Conservation (phyloP, 768 basidiomycete genomes). For the Panaeolus cyanescens region DNA sequence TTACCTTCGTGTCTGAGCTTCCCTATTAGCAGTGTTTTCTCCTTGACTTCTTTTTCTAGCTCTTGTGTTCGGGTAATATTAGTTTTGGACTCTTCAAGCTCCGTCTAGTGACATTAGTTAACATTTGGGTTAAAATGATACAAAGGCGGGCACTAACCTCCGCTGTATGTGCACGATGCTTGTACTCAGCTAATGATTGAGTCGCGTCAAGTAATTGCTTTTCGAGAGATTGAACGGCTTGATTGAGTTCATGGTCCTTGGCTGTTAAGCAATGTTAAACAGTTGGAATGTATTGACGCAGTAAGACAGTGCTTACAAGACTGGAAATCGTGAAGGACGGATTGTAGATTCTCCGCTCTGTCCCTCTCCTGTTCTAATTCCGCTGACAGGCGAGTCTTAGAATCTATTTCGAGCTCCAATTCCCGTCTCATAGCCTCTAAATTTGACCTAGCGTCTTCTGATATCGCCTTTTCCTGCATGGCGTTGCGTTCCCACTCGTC, state of each 20-base stretch:
- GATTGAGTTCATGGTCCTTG: constrained; percentile 87
- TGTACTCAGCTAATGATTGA: constrained; percentile 85
- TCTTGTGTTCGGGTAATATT: constrained; percentile 68
- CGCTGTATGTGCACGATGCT: constrained; percentile 83
- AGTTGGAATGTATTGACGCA: neutral
- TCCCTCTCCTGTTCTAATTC: constrained; percentile 71
- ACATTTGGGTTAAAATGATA: constrained; percentile 4
- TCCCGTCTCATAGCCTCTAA: constrained; percentile 61
- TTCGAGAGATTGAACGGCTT: constrained; percentile 84
- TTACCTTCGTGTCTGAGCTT: constrained; percentile 94
- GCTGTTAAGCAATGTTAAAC: constrained; percentile 43
- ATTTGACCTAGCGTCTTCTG: constrained; percentile 69
- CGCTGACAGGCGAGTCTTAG: constrained; percentile 51
- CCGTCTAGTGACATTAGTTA: constrained; percentile 46
- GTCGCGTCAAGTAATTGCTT: constrained; percentile 69
- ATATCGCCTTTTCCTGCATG: constrained; percentile 63
- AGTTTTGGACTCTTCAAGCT: constrained; percentile 71
- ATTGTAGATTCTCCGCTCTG: constrained; percentile 82
- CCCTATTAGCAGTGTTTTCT: constrained; percentile 93
- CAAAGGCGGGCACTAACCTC: constrained; percentile 57
- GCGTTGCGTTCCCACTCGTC: constrained; percentile 57
- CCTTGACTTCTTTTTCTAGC: constrained; percentile 89
- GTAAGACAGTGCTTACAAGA: constrained; percentile 56
- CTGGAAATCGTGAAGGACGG: constrained; percentile 95
- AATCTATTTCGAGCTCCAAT: constrained; percentile 65